Evolutionary conservation across 805 yeast genomes (phyloP).

Genomic region (Yarrowia sp.): DNA sequence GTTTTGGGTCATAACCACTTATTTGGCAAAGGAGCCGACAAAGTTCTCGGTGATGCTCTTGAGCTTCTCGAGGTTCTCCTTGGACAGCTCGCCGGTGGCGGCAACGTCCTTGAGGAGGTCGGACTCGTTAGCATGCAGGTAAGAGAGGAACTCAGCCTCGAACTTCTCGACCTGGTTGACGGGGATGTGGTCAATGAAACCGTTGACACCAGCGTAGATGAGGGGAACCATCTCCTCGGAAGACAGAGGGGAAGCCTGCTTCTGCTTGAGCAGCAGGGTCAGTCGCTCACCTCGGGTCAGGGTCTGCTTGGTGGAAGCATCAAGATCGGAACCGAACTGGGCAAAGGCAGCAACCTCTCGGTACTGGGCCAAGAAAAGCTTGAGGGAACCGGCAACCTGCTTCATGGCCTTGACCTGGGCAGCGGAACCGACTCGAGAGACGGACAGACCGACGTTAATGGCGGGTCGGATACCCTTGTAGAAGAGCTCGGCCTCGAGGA

Average conservation of each 20-base stretch:
- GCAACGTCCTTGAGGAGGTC: constrained; percentile 84
- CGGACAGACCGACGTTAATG: constrained; percentile 99
- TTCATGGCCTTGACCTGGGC: constrained; percentile 99
- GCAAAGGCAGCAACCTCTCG: constrained; percentile 99
- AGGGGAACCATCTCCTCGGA: constrained; percentile 99
- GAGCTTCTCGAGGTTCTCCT: constrained; percentile 85
- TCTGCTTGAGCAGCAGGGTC: constrained; percentile 97
- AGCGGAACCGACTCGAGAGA: constrained; percentile 99
- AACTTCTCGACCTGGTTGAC: constrained; percentile 86
- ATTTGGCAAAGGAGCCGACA: constrained; percentile 79
- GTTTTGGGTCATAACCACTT: constrained; percentile 39
- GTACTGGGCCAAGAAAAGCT: constrained; percentile 99
- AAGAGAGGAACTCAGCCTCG: constrained; percentile 90
- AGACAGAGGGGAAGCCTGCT: constrained; percentile 94
- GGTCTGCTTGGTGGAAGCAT: constrained; percentile 99
- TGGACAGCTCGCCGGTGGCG: constrained; percentile 87
- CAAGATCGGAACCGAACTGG: constrained; percentile 99
- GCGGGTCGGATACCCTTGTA: constrained; percentile 99
- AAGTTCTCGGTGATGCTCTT: constrained; percentile 92
- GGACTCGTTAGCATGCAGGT: constrained; percentile 88
- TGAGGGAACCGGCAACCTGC: constrained; percentile 99
- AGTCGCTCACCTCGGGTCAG: constrained; percentile 99
- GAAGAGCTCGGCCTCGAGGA: constrained; percentile 99
- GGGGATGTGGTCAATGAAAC: constrained; percentile 90
- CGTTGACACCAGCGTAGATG: constrained; percentile 99